Evolutionary conservation across 2,329 filamentous ascomycete species (phyloP).

Genomic region (Curvularia eragrostidis): DNA sequence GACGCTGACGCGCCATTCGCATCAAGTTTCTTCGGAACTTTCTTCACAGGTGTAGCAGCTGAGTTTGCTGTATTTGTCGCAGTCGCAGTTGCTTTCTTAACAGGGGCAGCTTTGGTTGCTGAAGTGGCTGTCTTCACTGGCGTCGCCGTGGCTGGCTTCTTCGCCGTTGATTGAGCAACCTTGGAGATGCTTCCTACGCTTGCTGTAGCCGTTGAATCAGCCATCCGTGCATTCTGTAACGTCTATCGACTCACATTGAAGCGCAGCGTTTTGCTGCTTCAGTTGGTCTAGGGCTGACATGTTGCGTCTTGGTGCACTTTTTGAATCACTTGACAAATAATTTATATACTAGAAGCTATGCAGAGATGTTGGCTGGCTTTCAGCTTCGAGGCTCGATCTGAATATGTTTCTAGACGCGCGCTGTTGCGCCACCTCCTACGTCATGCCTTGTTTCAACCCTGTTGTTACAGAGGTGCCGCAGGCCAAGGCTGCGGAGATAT

Average conservation of each 20-base stretch:
- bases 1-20: slow-evolving; percentile 14
- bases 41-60: slow-evolving; percentile 36
- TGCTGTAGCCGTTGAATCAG: slow-evolving; percentile 27
- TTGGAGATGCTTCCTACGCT: slow-evolving; percentile 42
- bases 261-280: slow-evolving; percentile 52
- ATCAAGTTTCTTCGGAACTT: slow-evolving; percentile 27
- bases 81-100: slow-evolving; percentile 24
- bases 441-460: slow-evolving; percentile 26
- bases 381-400: not conserved
- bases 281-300: slow-evolving; percentile 49
- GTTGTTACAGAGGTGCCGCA: slow-evolving; percentile 18
- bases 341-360: not conserved
- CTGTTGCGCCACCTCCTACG: slow-evolving; percentile 24
- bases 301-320: slow-evolving; percentile 6
- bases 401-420: slow-evolving; percentile 18
- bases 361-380: not conserved
- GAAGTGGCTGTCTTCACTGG: slow-evolving; percentile 27
- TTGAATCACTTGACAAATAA: not conserved
- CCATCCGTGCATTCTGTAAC: not conserved
- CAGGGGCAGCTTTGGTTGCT: slow-evolving; percentile 22
- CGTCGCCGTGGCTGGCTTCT: slow-evolving; percentile 35
- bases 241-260: slow-evolving; percentile 47
- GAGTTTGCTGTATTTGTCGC: slow-evolving; percentile 14
- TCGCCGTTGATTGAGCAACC: slow-evolving; percentile 32
- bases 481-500: slow-evolving; percentile 23